Evolutionary conservation across 306 rosid genomes (phyloP).

Genomic region (Vicia villosa): DNA sequence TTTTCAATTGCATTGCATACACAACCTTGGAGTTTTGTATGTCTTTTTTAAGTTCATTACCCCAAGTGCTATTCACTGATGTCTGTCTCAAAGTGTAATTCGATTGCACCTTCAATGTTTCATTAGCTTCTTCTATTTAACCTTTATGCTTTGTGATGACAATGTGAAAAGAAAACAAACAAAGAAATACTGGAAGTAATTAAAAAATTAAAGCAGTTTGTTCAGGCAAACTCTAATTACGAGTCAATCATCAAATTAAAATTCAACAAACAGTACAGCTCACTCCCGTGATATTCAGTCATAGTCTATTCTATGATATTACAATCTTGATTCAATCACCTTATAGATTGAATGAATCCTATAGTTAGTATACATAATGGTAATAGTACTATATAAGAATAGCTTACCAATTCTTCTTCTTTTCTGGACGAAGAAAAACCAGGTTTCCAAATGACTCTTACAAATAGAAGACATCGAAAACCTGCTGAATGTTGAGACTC

Average conservation of each 20-base stretch:
- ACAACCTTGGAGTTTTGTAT: too few species aligned
- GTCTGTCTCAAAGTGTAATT: not conserved
- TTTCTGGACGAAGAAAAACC: constrained; percentile 51
- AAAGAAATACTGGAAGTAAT: constrained; percentile 10
- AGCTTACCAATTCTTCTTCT: constrained; percentile 55
- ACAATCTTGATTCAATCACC: constrained; percentile 56
- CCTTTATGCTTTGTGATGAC: not conserved
- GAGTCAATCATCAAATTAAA: constrained; percentile 37
- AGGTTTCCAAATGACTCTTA: constrained; percentile 51
- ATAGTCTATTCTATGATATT: constrained; percentile 55
- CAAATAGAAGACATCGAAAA: constrained; percentile 60
- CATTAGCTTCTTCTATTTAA: not conserved
- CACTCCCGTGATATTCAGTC: constrained; percentile 41
- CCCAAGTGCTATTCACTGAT: not conserved
- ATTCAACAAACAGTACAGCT: constrained; percentile 42
- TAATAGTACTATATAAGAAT: constrained; percentile 41
- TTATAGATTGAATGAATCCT: constrained; percentile 54
- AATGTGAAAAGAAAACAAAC: not conserved
- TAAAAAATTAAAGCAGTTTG: constrained; percentile 32
- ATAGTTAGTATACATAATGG: constrained; percentile 52
- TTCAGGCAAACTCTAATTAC: constrained; percentile 21
- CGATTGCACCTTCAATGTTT: not conserved
- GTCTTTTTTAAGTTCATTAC: not conserved
- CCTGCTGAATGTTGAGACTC: constrained; percentile 48
- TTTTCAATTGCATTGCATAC: too few species aligned